phyloP scores from a whole-genome alignment of 2,329 filamentous ascomycete genomes.

The Cercospora zeina region DNA sequence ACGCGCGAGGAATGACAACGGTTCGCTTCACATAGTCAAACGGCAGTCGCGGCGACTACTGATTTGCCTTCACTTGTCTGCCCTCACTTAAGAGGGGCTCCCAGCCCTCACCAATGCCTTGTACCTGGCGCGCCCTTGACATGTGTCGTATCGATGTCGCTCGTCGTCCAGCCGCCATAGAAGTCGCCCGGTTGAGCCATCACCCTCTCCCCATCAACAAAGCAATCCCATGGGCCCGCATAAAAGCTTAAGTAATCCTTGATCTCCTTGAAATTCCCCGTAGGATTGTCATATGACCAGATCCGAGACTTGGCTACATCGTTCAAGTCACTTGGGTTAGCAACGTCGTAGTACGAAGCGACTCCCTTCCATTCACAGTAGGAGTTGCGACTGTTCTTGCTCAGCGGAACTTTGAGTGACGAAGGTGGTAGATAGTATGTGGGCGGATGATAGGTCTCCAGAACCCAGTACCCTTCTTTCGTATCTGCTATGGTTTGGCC shows the following conservation, averaged over 20 bases:
- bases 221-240: constrained; percentile 63
- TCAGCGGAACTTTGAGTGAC: constrained; percentile 52
- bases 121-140: constrained; percentile 51
- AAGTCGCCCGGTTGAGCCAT: constrained; percentile 62
- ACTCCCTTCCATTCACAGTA: constrained; percentile 64
- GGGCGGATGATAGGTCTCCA: constrained; percentile 64
- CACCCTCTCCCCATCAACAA: constrained; percentile 62
- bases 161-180: constrained; percentile 65
- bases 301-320: constrained; percentile 53
- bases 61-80: constrained; percentile 1
- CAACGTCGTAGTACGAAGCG: constrained; percentile 59
- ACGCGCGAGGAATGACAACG: neutral
- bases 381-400: constrained; percentile 49
- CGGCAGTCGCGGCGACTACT: neutral
- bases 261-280: constrained; percentile 54
- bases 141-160: constrained; percentile 56
- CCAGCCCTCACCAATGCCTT: constrained; percentile 26
- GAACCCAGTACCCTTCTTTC: constrained; percentile 60
- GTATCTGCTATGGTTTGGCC: constrained; percentile 60
- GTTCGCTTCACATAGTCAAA: neutral
- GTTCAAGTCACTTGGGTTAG: constrained; percentile 43
- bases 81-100: neutral
- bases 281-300: constrained; percentile 62
- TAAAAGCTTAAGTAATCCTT: constrained; percentile 61
- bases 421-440: constrained; percentile 62